phyloP scores from a whole-genome alignment of 768 basidiomycete genomes.

The Imleria badia region DNA sequence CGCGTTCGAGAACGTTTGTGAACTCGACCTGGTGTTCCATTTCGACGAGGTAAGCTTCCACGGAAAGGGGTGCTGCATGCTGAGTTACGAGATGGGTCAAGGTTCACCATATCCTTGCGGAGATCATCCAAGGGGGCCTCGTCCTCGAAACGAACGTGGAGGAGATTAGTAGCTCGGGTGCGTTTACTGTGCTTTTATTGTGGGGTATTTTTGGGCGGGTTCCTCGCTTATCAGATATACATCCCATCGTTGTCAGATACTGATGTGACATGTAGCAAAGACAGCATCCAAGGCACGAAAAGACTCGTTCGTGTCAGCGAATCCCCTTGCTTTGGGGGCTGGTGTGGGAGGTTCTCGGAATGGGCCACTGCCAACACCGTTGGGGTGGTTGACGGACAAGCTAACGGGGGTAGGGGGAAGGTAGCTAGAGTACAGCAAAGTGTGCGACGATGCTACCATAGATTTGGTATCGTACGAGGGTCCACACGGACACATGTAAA shows the following conservation, averaged over 20 bases:
- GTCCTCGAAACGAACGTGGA: constrained; percentile 95
- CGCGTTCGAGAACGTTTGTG: constrained; percentile 97
- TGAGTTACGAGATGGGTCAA: constrained; percentile 6
- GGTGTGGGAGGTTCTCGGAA: constrained; percentile 59
- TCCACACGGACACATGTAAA: background rate
- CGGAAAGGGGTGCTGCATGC: background rate
- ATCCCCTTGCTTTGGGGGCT: constrained; percentile 75
- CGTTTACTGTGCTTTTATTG: constrained; percentile 20
- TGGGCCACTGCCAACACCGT: constrained; percentile 62
- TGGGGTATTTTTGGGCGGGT: constrained; percentile 1
- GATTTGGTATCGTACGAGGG: constrained; percentile 1
- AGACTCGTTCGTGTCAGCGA: constrained; percentile 77
- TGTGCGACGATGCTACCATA: background rate
- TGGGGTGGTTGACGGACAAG: constrained; percentile 79
- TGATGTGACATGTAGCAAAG: constrained; percentile 50
- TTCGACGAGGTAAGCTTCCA: constrained; percentile 81
- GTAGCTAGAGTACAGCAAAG: constrained; percentile 14
- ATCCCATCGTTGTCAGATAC: background rate
- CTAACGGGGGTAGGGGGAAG: constrained; percentile 63
- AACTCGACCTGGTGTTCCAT: constrained; percentile 96
- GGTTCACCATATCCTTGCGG: constrained; percentile 95
- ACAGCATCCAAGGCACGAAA: constrained; percentile 68
- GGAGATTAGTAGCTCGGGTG: constrained; percentile 74
- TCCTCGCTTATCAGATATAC: background rate
- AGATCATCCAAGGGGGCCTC: constrained; percentile 94